A percentile compares a stretch with the other conserved stretches of the same genome.
Evolutionary conservation across 2,329 filamentous ascomycete genomes (phyloP).

Genomic region (Aquanectria penicillioides): DNA sequence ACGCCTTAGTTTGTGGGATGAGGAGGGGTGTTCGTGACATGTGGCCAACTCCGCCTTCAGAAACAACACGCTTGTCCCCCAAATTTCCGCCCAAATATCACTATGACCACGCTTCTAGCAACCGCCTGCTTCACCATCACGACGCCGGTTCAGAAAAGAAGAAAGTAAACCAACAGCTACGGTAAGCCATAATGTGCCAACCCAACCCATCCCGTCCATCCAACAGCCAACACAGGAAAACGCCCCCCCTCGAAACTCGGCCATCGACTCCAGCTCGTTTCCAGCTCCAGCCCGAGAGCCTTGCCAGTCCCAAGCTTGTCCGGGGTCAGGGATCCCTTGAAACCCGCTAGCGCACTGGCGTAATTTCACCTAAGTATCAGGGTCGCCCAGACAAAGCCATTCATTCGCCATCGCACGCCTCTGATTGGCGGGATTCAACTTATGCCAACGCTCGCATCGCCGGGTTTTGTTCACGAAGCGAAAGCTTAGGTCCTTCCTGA

Average conservation of each 20-base stretch:
- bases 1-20: not conserved
- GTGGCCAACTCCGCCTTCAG: not conserved
- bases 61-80: slow-evolving; percentile 2
- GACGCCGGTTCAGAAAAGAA: not conserved
- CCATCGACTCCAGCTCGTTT: slow-evolving; percentile 10
- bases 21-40: not conserved
- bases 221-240: not conserved
- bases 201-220: not conserved
- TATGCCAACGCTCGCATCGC: not conserved
- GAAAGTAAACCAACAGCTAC: slow-evolving; percentile 1
- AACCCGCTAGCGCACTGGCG: slow-evolving; percentile 61
- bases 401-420: slow-evolving; percentile 3
- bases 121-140: slow-evolving; percentile 8
- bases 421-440: slow-evolving; percentile 22
- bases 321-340: slow-evolving; percentile 54
- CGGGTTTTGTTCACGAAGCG: not conserved
- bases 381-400: slow-evolving; percentile 39
- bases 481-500: slow-evolving; percentile 5
- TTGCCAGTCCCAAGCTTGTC: not conserved
- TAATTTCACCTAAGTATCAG: slow-evolving; percentile 62
- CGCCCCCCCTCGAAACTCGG: slow-evolving; percentile 3
- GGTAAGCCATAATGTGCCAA: not conserved
- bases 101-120: not conserved
- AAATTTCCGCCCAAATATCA: slow-evolving; percentile 10
- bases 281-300: slow-evolving; percentile 8